phyloP scores from a whole-genome alignment of 768 basidiomycete genomes.

The Crepidotus variabilis region DNA sequence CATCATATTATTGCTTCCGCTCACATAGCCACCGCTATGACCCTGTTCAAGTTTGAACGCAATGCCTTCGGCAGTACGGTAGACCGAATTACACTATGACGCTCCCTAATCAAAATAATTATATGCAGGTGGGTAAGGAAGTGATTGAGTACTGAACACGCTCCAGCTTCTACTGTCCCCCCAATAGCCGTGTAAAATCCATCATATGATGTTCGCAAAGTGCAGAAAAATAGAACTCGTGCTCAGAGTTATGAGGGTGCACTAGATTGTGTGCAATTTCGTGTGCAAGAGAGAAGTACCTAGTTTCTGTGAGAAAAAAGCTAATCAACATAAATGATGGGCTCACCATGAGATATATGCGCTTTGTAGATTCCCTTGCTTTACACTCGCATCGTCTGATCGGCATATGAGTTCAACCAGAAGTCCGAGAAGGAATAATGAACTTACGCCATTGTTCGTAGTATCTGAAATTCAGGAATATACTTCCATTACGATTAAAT shows the following conservation, averaged over 20 bases:
- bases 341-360: conserved; percentile 81
- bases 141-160: too few relatives aligned
- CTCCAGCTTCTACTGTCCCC: conserved; percentile 9
- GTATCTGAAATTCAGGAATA: conserved; percentile 87
- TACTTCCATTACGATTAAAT: conserved; percentile 85
- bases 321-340: not conserved
- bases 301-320: conserved; percentile 17
- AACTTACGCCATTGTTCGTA: conserved; percentile 77
- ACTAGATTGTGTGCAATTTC: conserved; percentile 93
- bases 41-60: too few relatives aligned
- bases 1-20: not conserved
- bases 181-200: conserved; percentile 32
- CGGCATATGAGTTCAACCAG: not conserved
- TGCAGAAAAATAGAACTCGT: conserved; percentile 92
- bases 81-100: too few relatives aligned
- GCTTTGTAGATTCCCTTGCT: conserved; percentile 42
- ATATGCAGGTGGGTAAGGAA: too few relatives aligned
- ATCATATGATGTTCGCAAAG: conserved; percentile 71
- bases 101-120: too few relatives aligned
- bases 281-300: conserved; percentile 92
- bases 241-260: conserved; percentile 82
- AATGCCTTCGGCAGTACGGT: too few relatives aligned
- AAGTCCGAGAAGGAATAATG: conserved; percentile 26
- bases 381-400: conserved; percentile 69
- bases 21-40: not conserved